These are phyloP conservation scores for Rossbeevera mucosa DNA, from an alignment of 768 basidiomycete species.

Conservation along the genomic window DNA sequence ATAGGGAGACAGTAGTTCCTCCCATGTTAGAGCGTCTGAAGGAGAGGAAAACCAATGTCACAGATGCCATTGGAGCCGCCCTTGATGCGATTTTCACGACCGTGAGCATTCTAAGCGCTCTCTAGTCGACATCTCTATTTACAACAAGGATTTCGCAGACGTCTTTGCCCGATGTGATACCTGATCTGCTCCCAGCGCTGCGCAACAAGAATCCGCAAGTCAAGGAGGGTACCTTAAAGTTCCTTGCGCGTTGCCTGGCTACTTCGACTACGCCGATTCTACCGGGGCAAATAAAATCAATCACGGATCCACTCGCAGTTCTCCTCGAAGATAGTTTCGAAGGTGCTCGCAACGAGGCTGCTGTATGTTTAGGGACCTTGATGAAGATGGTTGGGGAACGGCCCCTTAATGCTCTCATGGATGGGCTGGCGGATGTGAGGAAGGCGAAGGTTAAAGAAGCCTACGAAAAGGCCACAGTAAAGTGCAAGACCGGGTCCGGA, in stretches of 20 bases:
- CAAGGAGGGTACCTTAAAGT: constrained; percentile 88
- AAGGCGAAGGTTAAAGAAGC: constrained; percentile 94
- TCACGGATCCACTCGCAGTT: constrained; percentile 69
- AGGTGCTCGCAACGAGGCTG: constrained; percentile 87
- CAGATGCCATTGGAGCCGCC: constrained; percentile 82
- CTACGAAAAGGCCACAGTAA: constrained; percentile 87
- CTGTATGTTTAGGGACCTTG: constrained; percentile 77
- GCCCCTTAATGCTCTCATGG: constrained; percentile 81
- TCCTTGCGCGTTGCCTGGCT: constrained; percentile 73
- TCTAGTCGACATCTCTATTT: not conserved
- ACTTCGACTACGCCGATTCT: constrained; percentile 66
- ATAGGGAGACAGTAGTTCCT: constrained; percentile 66
- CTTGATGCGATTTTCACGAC: constrained; percentile 85
- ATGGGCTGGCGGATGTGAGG: constrained; percentile 78
- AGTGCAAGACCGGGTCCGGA: constrained; percentile 66
- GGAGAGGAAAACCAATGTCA: constrained; percentile 88
- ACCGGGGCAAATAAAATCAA: constrained; percentile 71
- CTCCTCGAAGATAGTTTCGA: constrained; percentile 87
- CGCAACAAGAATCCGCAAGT: constrained; percentile 95
- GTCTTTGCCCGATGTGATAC: constrained; percentile 71
- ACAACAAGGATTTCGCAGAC: constrained; percentile 45
- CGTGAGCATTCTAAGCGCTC: constrained; percentile 45
- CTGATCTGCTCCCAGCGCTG: constrained; percentile 73
- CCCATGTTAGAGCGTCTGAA: constrained; percentile 86
- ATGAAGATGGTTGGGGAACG: constrained; percentile 98